phyloP scores from a whole-genome alignment of 2,329 filamentous ascomycete species.

The Colletotrichum scovillei region DNA sequence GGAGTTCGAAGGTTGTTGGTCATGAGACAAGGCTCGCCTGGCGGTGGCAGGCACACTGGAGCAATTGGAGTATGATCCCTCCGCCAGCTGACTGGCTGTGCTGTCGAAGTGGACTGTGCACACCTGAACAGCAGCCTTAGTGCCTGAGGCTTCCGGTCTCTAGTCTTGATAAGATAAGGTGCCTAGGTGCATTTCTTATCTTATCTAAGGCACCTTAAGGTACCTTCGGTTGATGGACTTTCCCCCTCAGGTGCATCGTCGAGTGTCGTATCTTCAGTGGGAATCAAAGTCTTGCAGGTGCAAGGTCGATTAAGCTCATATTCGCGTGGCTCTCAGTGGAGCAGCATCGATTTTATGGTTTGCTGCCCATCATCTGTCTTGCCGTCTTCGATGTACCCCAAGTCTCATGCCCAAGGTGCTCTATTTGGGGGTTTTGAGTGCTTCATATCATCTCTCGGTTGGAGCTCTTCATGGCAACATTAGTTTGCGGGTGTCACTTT shows the following conservation, averaged over 20 bases:
- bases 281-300: not conserved
- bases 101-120: slow-evolving; percentile 29
- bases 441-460: not conserved
- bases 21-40: slow-evolving; percentile 24
- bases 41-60: slow-evolving; percentile 16
- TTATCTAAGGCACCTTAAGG: not conserved
- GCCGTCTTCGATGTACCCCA: not conserved
- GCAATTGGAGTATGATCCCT: not conserved
- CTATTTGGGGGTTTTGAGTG: not conserved
- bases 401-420: not conserved
- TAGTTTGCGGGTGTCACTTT: not conserved
- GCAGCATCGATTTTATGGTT: not conserved
- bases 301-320: not conserved
- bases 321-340: not conserved
- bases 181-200: not conserved
- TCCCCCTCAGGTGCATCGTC: not conserved
- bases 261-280: not conserved
- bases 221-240: too few species aligned
- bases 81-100: slow-evolving; percentile 1
- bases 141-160: not conserved
- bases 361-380: not conserved
- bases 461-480: slow-evolving; percentile 1
- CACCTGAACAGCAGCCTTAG: not conserved
- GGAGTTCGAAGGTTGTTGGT: slow-evolving; percentile 22
- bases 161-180: not conserved